Base-by-base conservation (phyloP, 1,139 yeast genomes). In the Debaryomyces coudertii region DNA sequence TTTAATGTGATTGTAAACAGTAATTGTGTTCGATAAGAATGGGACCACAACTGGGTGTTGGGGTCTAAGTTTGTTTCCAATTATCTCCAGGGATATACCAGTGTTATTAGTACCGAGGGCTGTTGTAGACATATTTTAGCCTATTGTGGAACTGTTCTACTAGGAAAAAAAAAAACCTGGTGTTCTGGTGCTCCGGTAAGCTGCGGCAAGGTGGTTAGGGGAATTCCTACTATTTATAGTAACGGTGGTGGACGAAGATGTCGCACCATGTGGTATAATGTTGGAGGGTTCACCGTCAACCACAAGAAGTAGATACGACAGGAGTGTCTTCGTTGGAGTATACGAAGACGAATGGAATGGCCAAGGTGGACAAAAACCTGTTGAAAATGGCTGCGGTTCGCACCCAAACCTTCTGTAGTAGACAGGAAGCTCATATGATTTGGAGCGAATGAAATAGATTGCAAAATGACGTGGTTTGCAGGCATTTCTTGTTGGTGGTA, bases 381-480 rank as follows among this genome's bases (percentile, higher is more conserved):
- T 38, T 28, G 25, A 38, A 38, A 38, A 38, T 38, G 41, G 41
- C 41, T 38, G 41, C 41, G 34, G 33, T 14, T 24, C 27, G 12
- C 29, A 18, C 16, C 5, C 14, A 27, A 29, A 12, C n/a, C 23
- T 18, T 15, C 35, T 29, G 33, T 12, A 27, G n/a, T 29, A 20
- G 25, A 15, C 40, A 37, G 34, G 34, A 28, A n/a, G 7, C n/a
- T 16, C 41, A 29, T 28, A 38, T 38, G 35, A 38, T 38, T 38
- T 16, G 23, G 41, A 38, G 41, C 41, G 24, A 33, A 20, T 18
- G 36, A 14, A 8, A 5, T 18, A 11, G 15, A n/a, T 4, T 29
- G 33, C 15, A 18, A n/a, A 8, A 15, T 12, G n/a, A 9, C 8
- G 16, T 7, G 16, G 33, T 14, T 15, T 7, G 18, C 12, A 8